A percentile compares a stretch with the other conserved stretches of the same genome.
Evolutionary conservation across 441 rosid species (phyloP).

Genomic region (Syzygium malaccense): DNA sequence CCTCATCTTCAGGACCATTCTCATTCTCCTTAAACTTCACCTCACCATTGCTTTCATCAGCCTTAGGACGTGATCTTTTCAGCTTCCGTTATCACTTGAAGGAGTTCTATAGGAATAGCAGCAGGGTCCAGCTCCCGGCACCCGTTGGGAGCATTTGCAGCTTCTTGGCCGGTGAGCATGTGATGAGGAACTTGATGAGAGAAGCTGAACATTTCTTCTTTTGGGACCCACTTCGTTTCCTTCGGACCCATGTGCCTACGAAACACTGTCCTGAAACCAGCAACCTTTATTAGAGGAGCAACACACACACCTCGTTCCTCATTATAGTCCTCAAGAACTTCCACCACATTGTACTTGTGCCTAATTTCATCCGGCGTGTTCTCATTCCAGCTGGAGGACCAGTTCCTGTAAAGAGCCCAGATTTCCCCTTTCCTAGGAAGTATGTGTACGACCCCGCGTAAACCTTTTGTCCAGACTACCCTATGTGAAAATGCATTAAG

Average conservation of each 20-base stretch:
- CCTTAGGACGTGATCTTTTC: neutral
- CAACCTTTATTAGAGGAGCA: constrained; percentile 8
- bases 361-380: neutral
- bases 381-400: constrained; percentile 6
- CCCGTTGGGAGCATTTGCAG: neutral
- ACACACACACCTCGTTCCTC: constrained; percentile 5
- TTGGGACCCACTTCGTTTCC: neutral
- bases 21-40: neutral
- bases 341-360: constrained; percentile 9
- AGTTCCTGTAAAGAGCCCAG: constrained; percentile 14
- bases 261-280: constrained; percentile 8
- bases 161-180: constrained; percentile 13
- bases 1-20: neutral
- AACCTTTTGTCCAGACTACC: constrained; percentile 5
- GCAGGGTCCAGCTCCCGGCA: constrained; percentile 17
- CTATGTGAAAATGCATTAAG: constrained; percentile 10
- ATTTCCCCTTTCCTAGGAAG: constrained; percentile 4
- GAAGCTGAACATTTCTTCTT: constrained; percentile 7
- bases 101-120: constrained; percentile 10
- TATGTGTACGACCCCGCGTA: constrained; percentile 1
- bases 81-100: neutral
- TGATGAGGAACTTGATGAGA: constrained; percentile 10
- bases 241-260: neutral
- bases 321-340: constrained; percentile 9
- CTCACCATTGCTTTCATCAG: neutral